A percentile compares a stretch with the other conserved stretches of the same genome.
These are phyloP conservation scores for Gynandropsis gynandra DNA, from an alignment of 345 rosid genomes.

Conservation along the genomic window DNA sequence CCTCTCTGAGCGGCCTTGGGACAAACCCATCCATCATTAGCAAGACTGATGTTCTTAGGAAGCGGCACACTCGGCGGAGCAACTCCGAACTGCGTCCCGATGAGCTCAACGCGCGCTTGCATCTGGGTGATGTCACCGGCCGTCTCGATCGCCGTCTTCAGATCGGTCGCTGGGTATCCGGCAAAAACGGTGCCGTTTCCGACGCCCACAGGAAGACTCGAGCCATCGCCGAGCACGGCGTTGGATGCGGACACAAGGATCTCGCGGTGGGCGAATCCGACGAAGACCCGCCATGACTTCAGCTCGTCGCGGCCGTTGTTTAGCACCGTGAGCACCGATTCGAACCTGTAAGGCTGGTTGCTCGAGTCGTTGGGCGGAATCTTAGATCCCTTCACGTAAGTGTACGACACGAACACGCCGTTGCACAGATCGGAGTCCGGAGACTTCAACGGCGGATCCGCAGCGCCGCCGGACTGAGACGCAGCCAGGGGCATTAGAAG, in stretches of 20 bases:
- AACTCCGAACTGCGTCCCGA: conserved; percentile 94
- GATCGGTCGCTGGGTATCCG: conserved; percentile 66
- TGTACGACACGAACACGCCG: conserved; percentile 65
- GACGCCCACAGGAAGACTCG: conserved; percentile 54
- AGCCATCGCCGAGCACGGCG: conserved; percentile 70
- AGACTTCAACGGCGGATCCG: conserved; percentile 33
- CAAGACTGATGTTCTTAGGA: conserved; percentile 58
- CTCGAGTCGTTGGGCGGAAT: conserved; percentile 49
- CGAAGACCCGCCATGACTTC: conserved; percentile 70
- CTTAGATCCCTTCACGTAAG: conserved; percentile 40
- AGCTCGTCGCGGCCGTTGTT: conserved; percentile 67
- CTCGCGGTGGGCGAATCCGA: conserved; percentile 69
- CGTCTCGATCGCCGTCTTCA: conserved; percentile 84
- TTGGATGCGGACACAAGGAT: conserved; percentile 60
- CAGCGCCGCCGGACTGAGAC: conserved; percentile 46
- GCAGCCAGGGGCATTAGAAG: conserved; percentile 27
- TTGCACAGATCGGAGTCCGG: conserved; percentile 52
- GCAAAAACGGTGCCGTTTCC: conserved; percentile 78
- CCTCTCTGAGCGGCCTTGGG: conserved; percentile 48
- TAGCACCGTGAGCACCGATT: conserved; percentile 60
- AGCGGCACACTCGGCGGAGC: conserved; percentile 54
- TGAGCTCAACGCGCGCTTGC: conserved; percentile 51
- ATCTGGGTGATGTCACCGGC: conserved; percentile 90
- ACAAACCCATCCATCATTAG: conserved; percentile 75
- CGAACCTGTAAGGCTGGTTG: conserved; percentile 79